These are phyloP conservation scores for Blastobotrys arbuscula DNA, from an alignment of 1,139 yeast genomes.

Conservation along the genomic window DNA sequence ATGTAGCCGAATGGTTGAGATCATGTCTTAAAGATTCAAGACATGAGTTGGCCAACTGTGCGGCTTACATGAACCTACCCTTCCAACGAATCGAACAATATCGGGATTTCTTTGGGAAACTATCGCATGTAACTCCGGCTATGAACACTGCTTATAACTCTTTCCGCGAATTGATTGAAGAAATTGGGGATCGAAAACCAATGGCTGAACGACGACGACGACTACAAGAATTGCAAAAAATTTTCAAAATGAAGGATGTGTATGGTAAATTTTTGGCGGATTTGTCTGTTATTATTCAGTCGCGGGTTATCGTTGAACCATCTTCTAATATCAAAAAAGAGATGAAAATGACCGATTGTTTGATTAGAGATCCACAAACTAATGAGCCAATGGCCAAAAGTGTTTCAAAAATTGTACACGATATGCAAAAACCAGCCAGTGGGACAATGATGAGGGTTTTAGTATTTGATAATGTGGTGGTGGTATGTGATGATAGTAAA, in stretches of 20 bases:
- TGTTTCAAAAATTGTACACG: slow-evolving; percentile 16
- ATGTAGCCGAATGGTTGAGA: slow-evolving; percentile 27
- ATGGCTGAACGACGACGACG: slow-evolving; percentile 19
- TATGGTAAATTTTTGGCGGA: slow-evolving; percentile 24
- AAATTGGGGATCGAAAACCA: slow-evolving; percentile 21
- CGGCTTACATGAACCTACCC: slow-evolving; percentile 26
- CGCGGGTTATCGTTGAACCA: slow-evolving; percentile 20
- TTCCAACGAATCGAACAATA: slow-evolving; percentile 19
- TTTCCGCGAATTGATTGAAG: slow-evolving; percentile 17
- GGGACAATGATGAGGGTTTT: slow-evolving; percentile 20
- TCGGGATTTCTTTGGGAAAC: slow-evolving; percentile 16
- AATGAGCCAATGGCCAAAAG: slow-evolving; percentile 18
- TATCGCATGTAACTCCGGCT: slow-evolving; percentile 15
- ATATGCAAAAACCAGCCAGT: slow-evolving; percentile 16
- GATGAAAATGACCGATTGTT: slow-evolving; percentile 19
- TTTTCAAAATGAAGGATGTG: slow-evolving; percentile 18
- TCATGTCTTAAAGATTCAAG: slow-evolving; percentile 15
- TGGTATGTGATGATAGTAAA: slow-evolving; percentile 22
- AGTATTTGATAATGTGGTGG: slow-evolving; percentile 20
- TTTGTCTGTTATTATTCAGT: slow-evolving; percentile 18
- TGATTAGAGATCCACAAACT: slow-evolving; percentile 12
- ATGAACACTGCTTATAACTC: slow-evolving; percentile 17
- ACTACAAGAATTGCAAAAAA: slow-evolving; percentile 18
- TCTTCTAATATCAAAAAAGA: slow-evolving; percentile 11
- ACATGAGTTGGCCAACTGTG: slow-evolving; percentile 19